These are phyloP conservation scores for Verticillium isaacii DNA, from an alignment of 2,329 filamentous ascomycete genomes.

Conservation along the genomic window DNA sequence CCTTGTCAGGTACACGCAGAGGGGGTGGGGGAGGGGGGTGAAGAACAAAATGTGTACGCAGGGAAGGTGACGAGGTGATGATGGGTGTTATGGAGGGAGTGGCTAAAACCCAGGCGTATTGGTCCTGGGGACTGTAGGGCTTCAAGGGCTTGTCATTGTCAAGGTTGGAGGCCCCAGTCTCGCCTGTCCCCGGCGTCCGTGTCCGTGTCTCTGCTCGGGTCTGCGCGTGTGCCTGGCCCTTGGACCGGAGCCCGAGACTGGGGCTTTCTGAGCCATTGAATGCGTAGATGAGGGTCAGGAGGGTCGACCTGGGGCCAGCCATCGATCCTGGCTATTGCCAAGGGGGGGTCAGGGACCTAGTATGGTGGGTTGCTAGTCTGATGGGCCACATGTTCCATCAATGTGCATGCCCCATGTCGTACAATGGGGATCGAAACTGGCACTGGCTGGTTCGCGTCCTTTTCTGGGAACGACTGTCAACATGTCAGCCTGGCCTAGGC, in stretches of 20 bases:
- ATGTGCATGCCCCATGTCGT: not conserved
- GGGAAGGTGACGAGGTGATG: slow-evolving; percentile 4
- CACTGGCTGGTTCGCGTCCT: not conserved
- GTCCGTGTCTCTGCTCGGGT: not conserved
- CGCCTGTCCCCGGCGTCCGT: not conserved
- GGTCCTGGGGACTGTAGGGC: not conserved
- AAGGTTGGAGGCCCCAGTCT: not conserved
- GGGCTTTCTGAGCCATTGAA: not conserved
- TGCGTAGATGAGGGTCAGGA: not conserved
- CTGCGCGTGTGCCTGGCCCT: not conserved
- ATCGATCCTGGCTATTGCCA: not conserved
- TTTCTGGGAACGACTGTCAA: not conserved
- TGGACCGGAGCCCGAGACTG: not conserved
- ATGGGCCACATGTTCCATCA: not conserved
- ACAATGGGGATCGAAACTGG: not conserved
- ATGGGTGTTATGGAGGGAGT: slow-evolving; percentile 1
- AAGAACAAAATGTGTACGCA: not conserved
- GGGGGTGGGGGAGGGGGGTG: not conserved
- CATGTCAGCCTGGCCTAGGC: not conserved
- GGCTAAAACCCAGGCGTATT: slow-evolving; percentile 3
- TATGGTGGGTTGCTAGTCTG: not conserved
- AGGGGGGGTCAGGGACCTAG: not conserved
- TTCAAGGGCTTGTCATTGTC: not conserved
- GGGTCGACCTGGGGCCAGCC: not conserved
- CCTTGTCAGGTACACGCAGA: not conserved